Percentiles rank a stretch among this genome's conserved stretches.
Evolutionary conservation across 495 filamentous ascomycete species (phyloP).

Genomic region (Hypoxylon cercidicola): DNA sequence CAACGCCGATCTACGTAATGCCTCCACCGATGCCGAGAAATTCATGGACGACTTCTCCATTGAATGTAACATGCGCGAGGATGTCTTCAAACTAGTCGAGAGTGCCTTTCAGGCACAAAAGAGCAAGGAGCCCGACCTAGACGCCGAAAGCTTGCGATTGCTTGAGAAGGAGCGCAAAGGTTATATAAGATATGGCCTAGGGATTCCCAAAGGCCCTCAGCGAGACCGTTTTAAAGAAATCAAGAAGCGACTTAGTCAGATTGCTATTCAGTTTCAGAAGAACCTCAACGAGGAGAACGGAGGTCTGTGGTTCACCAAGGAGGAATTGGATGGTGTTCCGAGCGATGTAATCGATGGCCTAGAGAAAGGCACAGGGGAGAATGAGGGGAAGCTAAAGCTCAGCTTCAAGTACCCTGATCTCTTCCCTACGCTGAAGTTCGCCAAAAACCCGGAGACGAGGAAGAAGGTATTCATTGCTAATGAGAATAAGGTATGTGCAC

Average conservation of each 20-base stretch:
- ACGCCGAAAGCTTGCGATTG: slow-evolving; percentile 61
- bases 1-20: slow-evolving; percentile 73
- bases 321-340: slow-evolving; percentile 69
- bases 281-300: slow-evolving; percentile 70
- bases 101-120: slow-evolving; percentile 60
- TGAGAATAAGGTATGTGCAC: slow-evolving; percentile 61
- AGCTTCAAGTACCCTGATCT: slow-evolving; percentile 72
- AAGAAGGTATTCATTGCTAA: slow-evolving; percentile 67
- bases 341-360: slow-evolving; percentile 66
- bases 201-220: slow-evolving; percentile 62
- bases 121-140: slow-evolving; percentile 51
- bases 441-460: slow-evolving; percentile 63
- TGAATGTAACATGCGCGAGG: slow-evolving; percentile 69
- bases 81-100: slow-evolving; percentile 68
- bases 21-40: slow-evolving; percentile 68
- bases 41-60: slow-evolving; percentile 68
- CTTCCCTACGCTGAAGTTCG: slow-evolving; percentile 69
- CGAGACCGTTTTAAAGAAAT: slow-evolving; percentile 72
- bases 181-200: slow-evolving; percentile 67
- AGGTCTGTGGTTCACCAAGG: slow-evolving; percentile 67
- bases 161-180: slow-evolving; percentile 68
- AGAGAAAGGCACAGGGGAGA: slow-evolving; percentile 77
- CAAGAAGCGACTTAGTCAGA: slow-evolving; percentile 68
- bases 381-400: slow-evolving; percentile 67
- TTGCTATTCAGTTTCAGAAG: slow-evolving; percentile 68